Evolutionary conservation across 768 basidiomycete species (phyloP), one percentile per base, ranked within the genome.

Genomic region (Melanogaster broomeanus): DNA sequence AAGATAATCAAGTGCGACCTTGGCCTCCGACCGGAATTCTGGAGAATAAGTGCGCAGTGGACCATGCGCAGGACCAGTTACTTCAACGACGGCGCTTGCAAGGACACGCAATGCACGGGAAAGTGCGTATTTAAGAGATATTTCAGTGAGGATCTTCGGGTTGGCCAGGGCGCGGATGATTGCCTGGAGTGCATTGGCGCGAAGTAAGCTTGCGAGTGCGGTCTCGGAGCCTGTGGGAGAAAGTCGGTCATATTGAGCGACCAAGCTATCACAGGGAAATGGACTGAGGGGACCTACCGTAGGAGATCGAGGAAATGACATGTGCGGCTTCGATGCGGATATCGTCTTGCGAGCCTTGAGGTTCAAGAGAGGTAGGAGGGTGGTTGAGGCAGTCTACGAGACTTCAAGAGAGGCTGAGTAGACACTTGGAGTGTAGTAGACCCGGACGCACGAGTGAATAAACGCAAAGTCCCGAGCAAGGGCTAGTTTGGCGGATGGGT

Each of bases 301-400:
- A 86, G 0, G 88, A 79, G 12, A 92, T 73, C 0, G 90, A 91
- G 0, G 87, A 79, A 15, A 91, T 73, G 33, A 91, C 77, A 57
- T 90, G 85, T 0, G 88, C 86, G 0, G 90, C 85, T 61, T 91
- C 88, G 42, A 83, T 77, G 10, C 86, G 78, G 30, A 87, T 68
- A 8, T 82, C 80, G 12, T 80, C 78, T 33, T 73, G 70, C 0
- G 73, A 74, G 30, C 64, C 64, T 60, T 73, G 61, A 2, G 74
- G 56, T 38, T 72, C 70, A 40, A 61, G 61, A 25, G 59, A 56
- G 16, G 61, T 41, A 12, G 69, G 68, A 6, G 71, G 66, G 19
- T 73, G 70, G 37, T 83, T 80, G 6, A 90, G 69, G 49, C 80
- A 83, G 45, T 80, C 77, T 25, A 90, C 81, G 16, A 89, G 75